Evolutionary conservation across 257 asterid species (phyloP).

Genomic region (Marsdenia floribunda): DNA sequence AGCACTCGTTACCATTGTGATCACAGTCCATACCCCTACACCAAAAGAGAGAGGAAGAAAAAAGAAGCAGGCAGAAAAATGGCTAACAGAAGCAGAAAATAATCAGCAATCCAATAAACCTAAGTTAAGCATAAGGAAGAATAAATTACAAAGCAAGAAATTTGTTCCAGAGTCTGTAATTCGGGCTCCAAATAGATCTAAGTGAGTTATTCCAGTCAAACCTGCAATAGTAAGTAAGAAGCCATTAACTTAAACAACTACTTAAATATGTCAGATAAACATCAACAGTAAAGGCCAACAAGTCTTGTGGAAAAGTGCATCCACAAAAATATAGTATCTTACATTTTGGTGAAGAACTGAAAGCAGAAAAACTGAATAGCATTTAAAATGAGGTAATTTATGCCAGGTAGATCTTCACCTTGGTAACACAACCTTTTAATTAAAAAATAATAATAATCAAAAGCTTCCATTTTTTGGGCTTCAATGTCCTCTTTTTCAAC

Average conservation of each 20-base stretch:
- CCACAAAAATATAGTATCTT: background rate
- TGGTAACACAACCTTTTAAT: background rate
- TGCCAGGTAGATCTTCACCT: background rate
- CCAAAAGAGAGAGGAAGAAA: background rate
- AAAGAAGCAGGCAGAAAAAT: background rate
- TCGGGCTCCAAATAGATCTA: slow-evolving; percentile 95
- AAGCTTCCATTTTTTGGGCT: background rate
- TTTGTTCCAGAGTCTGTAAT: slow-evolving; percentile 87
- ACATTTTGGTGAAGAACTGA: background rate
- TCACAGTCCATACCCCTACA: too few relatives aligned
- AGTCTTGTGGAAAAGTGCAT: background rate
- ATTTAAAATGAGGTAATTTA: background rate
- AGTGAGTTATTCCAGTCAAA: slow-evolving; percentile 78
- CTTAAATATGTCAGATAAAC: background rate
- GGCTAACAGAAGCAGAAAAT: background rate
- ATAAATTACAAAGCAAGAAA: slow-evolving; percentile 48
- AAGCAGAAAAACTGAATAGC: background rate
- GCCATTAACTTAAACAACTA: background rate
- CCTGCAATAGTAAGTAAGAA: slow-evolving; percentile 39
- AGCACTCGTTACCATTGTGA: too few relatives aligned
- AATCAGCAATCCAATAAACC: background rate
- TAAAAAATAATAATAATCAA: too few relatives aligned
- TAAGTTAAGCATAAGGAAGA: background rate
- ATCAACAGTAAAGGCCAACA: background rate
- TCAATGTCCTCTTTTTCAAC: background rate